Evolutionary conservation across 208 protist species (phyloP), one percentile per base, ranked within the genome.

Genomic region (Naegleria gruberi): DNA sequence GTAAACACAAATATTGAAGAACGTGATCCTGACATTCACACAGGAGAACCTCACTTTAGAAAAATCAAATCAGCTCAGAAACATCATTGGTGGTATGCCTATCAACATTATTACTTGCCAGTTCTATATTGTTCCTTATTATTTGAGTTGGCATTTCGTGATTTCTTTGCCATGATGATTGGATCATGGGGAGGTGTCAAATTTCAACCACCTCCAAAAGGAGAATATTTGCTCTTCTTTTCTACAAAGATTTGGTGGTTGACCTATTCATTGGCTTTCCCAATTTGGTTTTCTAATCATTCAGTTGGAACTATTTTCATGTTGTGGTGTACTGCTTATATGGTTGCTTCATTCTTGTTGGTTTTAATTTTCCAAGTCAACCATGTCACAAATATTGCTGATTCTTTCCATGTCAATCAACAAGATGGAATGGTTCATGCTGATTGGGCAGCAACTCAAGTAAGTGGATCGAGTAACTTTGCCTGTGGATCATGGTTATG

Each of bases 11-110:
- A 90, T 74, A 45, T 90, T 19, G n/a, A 74, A 19, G 87, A 90
- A 84, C 46, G 47, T n/a, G 87, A 90, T 42, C 87, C 87, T 19
- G 87, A 90, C 41, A 90, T 90, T 74, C 87, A 90, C 26, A 90
- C 87, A 15, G 40, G n/a, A 40, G 87, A 90, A 51, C 87, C 87
- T 19, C 87, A 90, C 43, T 90, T 90, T 90, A 45, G 87, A 74
- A 55, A 43, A 10, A 90, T 90, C 15, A 90, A 90, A 34, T 2
- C 40, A 7, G 43, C 30, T 57, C 87, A 90, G 40, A n/a, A 90
- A 8, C 77, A 47, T 12, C 41, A 55, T 17, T 82, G 12, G 12
- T 84, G 77, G 74, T 90, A 90, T 37, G n/a, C 34, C 17, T 90
- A 74, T 84, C 87, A 90, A 84, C 45, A 90, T 17, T 74, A 74